A percentile compares a stretch with the other conserved stretches of the same genome.
These are phyloP conservation scores for Globisporangium paroecandrum DNA, from an alignment of 352 stramenopile species.

Conservation along the genomic window DNA sequence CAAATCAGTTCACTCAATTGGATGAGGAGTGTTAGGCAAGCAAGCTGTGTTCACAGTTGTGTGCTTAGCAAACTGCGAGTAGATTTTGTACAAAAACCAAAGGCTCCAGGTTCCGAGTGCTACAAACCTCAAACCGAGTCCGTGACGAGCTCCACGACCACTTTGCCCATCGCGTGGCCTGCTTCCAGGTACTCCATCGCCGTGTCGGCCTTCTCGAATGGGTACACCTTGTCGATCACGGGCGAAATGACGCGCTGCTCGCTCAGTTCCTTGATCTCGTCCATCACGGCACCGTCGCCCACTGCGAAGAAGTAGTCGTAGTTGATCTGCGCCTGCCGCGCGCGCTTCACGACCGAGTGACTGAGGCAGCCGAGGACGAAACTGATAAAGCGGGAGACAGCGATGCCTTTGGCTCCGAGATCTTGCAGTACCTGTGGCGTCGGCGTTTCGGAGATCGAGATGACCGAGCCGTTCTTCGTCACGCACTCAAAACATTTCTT, in stretches of 20 bases:
- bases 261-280: conserved; percentile 31
- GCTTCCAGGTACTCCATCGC: conserved; percentile 43
- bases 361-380: conserved; percentile 38
- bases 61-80: no score
- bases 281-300: conserved; percentile 26
- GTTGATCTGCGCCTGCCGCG: conserved; percentile 30
- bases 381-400: conserved; percentile 31
- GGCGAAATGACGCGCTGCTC: conserved; percentile 27
- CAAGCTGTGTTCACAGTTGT: no score
- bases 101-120: no score
- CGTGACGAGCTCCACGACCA: conserved; percentile 36
- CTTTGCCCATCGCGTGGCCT: conserved; percentile 40
- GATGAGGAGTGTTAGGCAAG: no score
- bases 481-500: conserved; percentile 46
- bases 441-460: conserved; percentile 44
- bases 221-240: conserved; percentile 45
- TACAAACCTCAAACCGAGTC: conserved; percentile 2
- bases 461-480: conserved; percentile 30
- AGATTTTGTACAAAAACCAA: no score
- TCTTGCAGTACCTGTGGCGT: conserved; percentile 19
- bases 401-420: conserved; percentile 21
- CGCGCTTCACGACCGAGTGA: conserved; percentile 34
- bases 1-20: neutral
- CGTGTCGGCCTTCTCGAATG: conserved; percentile 41
- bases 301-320: conserved; percentile 39